Conservation (phyloP, 345 rosid genomes). For the Murraya paniculata region DNA sequence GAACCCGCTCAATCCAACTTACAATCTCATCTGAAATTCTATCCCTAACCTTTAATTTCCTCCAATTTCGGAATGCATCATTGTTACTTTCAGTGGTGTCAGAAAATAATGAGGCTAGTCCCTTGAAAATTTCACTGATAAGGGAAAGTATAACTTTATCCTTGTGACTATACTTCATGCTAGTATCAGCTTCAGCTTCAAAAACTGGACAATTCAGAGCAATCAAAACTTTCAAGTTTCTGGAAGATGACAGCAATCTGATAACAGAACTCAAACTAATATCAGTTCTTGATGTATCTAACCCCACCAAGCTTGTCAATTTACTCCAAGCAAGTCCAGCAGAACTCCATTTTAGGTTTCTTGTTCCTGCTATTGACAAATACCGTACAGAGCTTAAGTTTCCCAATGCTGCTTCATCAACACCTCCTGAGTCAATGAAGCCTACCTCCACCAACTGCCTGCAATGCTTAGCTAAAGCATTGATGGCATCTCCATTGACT, state of each 20-base stretch:
- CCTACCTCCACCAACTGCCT: slow-evolving; percentile 26
- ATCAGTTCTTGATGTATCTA: slow-evolving; percentile 42
- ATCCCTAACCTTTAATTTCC: slow-evolving; percentile 15
- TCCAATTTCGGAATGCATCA: slow-evolving; percentile 19
- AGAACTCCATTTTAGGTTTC: slow-evolving; percentile 33
- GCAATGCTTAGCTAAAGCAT: slow-evolving; percentile 34
- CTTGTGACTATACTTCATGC: slow-evolving; percentile 12
- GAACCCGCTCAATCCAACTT: slow-evolving; percentile 34
- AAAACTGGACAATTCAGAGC: slow-evolving; percentile 32
- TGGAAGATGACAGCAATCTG: slow-evolving; percentile 20
- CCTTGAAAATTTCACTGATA: slow-evolving; percentile 26
- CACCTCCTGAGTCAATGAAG: slow-evolving; percentile 22
- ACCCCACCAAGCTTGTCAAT: slow-evolving; percentile 22
- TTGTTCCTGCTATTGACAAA: slow-evolving; percentile 34
- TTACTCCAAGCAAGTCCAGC: slow-evolving; percentile 28
- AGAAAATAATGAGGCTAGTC: slow-evolving; percentile 27
- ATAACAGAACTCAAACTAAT: slow-evolving; percentile 16
- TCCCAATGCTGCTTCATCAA: slow-evolving; percentile 34
- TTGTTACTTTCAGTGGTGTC: slow-evolving; percentile 15
- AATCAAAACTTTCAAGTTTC: slow-evolving; percentile 25
- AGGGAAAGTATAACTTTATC: slow-evolving; percentile 26
- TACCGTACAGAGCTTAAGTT: slow-evolving; percentile 29
- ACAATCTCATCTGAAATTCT: slow-evolving; percentile 15
- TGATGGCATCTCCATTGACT: slow-evolving; percentile 31
- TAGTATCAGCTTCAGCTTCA: slow-evolving; percentile 24